These are phyloP conservation scores for Bidens hawaiensis DNA, from an alignment of 140 eudicot genomes.

Conservation along the genomic window DNA sequence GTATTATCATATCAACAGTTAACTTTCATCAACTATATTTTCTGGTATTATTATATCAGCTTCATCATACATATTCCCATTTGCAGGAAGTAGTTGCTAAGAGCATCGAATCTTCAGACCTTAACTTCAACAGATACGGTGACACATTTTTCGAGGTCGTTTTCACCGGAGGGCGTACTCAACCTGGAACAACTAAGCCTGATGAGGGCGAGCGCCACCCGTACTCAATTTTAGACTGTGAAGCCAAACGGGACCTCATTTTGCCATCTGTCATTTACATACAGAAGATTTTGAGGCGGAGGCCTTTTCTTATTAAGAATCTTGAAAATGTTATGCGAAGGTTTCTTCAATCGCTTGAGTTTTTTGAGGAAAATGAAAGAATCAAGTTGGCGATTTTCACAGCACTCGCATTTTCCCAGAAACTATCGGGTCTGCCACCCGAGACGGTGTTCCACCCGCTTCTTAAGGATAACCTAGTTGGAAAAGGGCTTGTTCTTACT, in stretches of 20 bases:
- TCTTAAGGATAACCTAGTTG: conserved; percentile 94
- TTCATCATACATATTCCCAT: neutral
- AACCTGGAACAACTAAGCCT: conserved; percentile 93
- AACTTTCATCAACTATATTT: neutral
- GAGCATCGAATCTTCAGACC: conserved; percentile 90
- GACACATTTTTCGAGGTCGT: conserved; percentile 99
- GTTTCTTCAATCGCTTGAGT: conserved; percentile 92
- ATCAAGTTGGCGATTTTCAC: conserved; percentile 91
- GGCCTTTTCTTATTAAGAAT: conserved; percentile 90
- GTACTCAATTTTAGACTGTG: conserved; percentile 71
- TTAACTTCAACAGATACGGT: conserved; percentile 93
- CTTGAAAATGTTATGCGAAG: conserved; percentile 97
- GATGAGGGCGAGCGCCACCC: conserved; percentile 98
- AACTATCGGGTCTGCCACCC: conserved; percentile 92
- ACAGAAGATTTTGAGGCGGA: conserved; percentile 89
- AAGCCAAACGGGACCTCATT: conserved; percentile 79
- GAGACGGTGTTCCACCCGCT: conserved; percentile 97
- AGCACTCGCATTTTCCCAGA: conserved; percentile 97
- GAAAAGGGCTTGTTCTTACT: conserved; percentile 87
- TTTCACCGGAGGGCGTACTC: conserved; percentile 94
- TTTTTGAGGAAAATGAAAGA: conserved; percentile 87
- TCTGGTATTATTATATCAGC: neutral
- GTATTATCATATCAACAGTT: conserved; percentile 41
- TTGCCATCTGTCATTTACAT: conserved; percentile 84
- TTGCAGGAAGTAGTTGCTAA: conserved; percentile 95